phyloP scores from a whole-genome alignment of 768 basidiomycete species.

The Lactarius hatsudake region DNA sequence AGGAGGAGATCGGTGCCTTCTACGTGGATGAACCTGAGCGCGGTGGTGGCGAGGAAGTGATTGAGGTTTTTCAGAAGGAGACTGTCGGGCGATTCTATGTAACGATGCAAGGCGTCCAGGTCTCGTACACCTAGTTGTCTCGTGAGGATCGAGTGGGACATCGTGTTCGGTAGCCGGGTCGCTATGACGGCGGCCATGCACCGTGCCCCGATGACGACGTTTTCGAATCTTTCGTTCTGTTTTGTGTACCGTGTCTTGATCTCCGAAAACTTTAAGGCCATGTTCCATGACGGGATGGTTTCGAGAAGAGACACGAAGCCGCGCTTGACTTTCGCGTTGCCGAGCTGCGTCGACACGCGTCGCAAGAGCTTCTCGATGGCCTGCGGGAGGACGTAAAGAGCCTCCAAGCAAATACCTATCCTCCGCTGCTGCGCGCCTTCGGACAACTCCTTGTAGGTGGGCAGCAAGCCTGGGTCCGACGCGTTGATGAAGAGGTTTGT shows the following conservation, averaged over 20 bases:
- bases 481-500: not conserved
- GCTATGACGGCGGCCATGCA: constrained; percentile 8
- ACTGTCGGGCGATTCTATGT: not conserved
- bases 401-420: not conserved
- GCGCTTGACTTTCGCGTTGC: not conserved
- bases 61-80: constrained; percentile 10
- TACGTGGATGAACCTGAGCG: not conserved
- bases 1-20: not conserved
- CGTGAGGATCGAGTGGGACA: not conserved
- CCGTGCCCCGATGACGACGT: constrained; percentile 2
- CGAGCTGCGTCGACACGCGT: not conserved
- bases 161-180: not conserved
- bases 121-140: not conserved
- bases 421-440: not conserved
- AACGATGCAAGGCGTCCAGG: not conserved
- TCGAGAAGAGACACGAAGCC: not conserved
- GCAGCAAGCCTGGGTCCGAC: not conserved
- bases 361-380: not conserved
- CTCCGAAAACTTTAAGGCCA: not conserved
- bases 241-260: not conserved
- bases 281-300: not conserved
- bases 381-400: constrained; percentile 1
- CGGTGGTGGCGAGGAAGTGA: constrained; percentile 7
- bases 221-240: not conserved
- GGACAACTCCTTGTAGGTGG: not conserved